phyloP scores from a whole-genome alignment of 2,329 filamentous ascomycete species.

The Talaromyces islandicus region DNA sequence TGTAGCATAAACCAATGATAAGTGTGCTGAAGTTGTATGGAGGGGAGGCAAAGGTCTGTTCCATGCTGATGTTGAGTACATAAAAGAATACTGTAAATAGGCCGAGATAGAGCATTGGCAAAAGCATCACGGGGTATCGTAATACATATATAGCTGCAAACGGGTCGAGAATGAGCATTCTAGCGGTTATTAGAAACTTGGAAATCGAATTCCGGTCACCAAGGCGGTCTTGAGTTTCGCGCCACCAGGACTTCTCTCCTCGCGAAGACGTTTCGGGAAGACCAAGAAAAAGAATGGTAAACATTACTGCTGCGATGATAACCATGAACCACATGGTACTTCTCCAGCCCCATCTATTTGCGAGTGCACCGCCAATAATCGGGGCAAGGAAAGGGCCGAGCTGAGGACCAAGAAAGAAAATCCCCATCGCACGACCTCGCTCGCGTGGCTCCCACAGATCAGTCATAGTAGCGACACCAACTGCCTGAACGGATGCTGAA shows the following conservation, averaged over 20 bases:
- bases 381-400: constrained; percentile 66
- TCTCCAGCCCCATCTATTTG: constrained; percentile 61
- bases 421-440: constrained; percentile 69
- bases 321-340: constrained; percentile 67
- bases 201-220: neutral
- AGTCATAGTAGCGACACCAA: constrained; percentile 75
- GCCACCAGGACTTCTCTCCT: neutral
- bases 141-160: neutral
- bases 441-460: constrained; percentile 72
- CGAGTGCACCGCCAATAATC: constrained; percentile 63
- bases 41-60: constrained; percentile 1
- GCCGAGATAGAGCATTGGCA: constrained; percentile 6
- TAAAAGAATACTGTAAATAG: constrained; percentile 6
- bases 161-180: constrained; percentile 3
- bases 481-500: constrained; percentile 72
- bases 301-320: constrained; percentile 52
- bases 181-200: neutral
- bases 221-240: neutral
- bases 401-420: constrained; percentile 75
- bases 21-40: constrained; percentile 8
- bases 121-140: constrained; percentile 2
- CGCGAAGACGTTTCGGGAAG: constrained; percentile 23
- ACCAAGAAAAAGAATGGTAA: constrained; percentile 23
- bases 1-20: constrained; percentile 5
- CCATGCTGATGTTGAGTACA: constrained; percentile 9